Evolutionary conservation across 2,329 filamentous ascomycete species (phyloP).

Genomic region (Aspergillus persii): DNA sequence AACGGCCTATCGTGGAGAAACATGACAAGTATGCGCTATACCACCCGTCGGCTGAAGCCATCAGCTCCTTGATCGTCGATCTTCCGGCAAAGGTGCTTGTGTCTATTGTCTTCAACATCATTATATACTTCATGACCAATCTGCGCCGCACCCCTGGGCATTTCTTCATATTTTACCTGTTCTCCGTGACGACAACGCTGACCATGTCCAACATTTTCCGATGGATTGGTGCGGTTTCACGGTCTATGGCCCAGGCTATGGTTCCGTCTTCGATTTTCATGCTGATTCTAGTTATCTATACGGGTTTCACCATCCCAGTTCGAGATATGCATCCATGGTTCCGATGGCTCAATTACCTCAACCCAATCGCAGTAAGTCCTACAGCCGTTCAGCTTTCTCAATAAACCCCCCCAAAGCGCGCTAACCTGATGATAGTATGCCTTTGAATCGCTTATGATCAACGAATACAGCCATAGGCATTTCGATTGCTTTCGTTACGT

Average conservation of each 20-base stretch:
- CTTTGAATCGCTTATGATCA: slow-evolving; percentile 79
- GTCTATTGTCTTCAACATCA: slow-evolving; percentile 70
- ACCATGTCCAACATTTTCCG: slow-evolving; percentile 86
- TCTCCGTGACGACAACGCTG: slow-evolving; percentile 70
- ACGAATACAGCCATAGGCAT: slow-evolving; percentile 69
- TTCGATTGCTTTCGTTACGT: slow-evolving; percentile 54
- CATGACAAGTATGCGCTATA: slow-evolving; percentile 83
- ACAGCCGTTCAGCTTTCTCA: not conserved
- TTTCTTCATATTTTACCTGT: slow-evolving; percentile 83
- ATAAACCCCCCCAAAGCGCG: not conserved
- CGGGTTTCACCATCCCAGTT: slow-evolving; percentile 47
- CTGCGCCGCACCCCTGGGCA: slow-evolving; percentile 68
- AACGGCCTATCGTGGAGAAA: slow-evolving; percentile 90
- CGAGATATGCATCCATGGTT: slow-evolving; percentile 76
- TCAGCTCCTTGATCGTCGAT: slow-evolving; percentile 81
- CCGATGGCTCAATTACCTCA: slow-evolving; percentile 77
- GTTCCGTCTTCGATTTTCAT: slow-evolving; percentile 54
- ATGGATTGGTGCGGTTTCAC: slow-evolving; percentile 70
- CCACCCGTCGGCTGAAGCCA: slow-evolving; percentile 84
- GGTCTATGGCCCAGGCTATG: slow-evolving; percentile 61
- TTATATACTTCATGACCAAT: slow-evolving; percentile 84
- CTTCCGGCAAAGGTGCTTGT: slow-evolving; percentile 76
- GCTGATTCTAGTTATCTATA: slow-evolving; percentile 46
- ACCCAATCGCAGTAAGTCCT: slow-evolving; percentile 62
- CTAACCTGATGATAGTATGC: slow-evolving; percentile 52